These are phyloP conservation scores for Fusarium tuaranense DNA, from an alignment of 2,329 filamentous ascomycete genomes.

Conservation along the genomic window DNA sequence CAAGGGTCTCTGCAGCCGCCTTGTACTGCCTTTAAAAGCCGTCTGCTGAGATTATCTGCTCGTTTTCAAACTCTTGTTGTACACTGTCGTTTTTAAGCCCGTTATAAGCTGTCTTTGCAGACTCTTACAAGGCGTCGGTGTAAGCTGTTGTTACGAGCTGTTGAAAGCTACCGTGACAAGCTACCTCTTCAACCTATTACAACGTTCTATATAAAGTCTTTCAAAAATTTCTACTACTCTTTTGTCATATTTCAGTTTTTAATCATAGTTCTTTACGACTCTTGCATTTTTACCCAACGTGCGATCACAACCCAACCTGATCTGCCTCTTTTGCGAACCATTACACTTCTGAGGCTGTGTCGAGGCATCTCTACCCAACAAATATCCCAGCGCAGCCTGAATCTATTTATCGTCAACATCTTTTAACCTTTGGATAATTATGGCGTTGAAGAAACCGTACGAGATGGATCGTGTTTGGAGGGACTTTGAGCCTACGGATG, in stretches of 20 bases:
- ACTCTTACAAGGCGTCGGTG: background rate
- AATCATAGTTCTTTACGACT: background rate
- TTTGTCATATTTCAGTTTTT: background rate
- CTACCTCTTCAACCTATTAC: background rate
- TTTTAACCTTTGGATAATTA: background rate
- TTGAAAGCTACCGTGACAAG: background rate
- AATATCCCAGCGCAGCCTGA: background rate
- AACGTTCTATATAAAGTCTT: background rate
- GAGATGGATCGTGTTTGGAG: conserved; percentile 1
- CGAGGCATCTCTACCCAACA: background rate
- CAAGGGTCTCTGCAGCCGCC: conserved; percentile 1
- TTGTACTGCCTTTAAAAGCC: background rate
- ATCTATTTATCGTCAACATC: background rate
- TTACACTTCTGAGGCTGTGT: background rate
- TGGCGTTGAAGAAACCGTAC: background rate
- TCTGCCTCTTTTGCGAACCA: background rate
- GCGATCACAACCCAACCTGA: background rate
- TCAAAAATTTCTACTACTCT: background rate
- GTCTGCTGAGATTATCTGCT: background rate
- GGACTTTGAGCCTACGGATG: background rate
- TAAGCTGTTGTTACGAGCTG: background rate
- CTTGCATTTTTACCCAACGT: background rate
- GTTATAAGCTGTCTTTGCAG: background rate
- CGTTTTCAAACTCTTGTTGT: background rate
- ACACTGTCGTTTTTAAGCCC: background rate